Base-by-base conservation (phyloP, 192 early-diverging fungal species). In the Entomortierella parvispora region DNA sequence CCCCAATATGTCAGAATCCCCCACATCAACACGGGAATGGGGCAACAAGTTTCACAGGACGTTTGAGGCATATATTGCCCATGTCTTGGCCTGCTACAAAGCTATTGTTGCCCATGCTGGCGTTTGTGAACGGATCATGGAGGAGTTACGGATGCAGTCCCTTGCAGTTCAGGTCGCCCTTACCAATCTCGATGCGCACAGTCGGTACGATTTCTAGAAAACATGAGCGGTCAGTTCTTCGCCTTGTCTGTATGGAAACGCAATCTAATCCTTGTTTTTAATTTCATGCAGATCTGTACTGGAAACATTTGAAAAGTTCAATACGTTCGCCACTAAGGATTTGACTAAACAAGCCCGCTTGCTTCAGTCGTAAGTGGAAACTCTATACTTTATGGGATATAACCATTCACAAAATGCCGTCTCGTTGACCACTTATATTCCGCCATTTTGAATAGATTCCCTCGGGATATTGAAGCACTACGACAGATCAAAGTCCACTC, bases 141-240 rank as follows among this genome's bases (percentile, higher is more conserved):
- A 69, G 44, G 81, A 86, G 42, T 81, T 86, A 37, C 76, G 80
- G 44, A 57, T 76, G 3, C 86, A 88, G 50, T 62, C 65, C 29
- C 80, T 83, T 71, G 86, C 86, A 15, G 55, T 88, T 29, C 74
- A 80, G 31, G 86, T 84, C 8, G 86, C 84, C 4, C 28, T 86
- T 2, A 80, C 81, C 9, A 88, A 86, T 72, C 49, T 88, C 17
- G 80, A 84, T 29, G 61, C 83, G 5, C 85, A 88, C 48, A 80
- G 69, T 34, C 68, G 54, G 65, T 71, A 63, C 6, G 66, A 50
- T 11, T 33, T 7, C 26, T 20, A n/a, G 40, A 42, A 15, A 9
- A 43, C 48, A 26, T n/a, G 53, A 28, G 8, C 23, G 46, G 2
- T n/a, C n/a, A n/a, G n/a, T 11, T 68, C 23, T 12, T 62, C 11